Evolutionary conservation across 129 eudicot species (phyloP).

Genomic region (Flaveria linearis): DNA sequence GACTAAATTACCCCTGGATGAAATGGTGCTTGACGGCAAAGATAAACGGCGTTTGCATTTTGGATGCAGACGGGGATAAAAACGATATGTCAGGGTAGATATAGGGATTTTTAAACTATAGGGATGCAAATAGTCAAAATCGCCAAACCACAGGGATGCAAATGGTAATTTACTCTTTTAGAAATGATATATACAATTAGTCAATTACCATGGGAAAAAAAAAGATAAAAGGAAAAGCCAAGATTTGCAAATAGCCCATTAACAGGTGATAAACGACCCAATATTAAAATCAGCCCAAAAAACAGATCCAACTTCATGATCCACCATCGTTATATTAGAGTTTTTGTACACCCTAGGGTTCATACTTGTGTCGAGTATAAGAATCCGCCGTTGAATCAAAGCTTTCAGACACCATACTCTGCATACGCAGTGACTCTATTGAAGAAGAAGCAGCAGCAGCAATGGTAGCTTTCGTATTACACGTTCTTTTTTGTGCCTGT

Average conservation of each 20-base stretch:
- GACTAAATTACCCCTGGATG: no score
- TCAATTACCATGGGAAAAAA: background rate
- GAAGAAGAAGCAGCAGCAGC: background rate
- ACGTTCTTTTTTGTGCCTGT: background rate
- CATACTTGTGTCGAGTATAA: background rate
- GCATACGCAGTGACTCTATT: background rate
- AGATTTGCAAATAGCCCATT: background rate
- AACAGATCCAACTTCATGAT: background rate
- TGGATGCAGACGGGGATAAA: no score
- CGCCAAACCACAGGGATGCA: no score
- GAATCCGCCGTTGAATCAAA: background rate
- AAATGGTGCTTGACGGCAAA: no score
- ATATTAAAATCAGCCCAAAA: background rate
- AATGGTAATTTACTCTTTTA: no score
- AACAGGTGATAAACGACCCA: background rate
- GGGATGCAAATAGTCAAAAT: no score
- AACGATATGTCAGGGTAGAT: no score
- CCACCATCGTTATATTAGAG: background rate
- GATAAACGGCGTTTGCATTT: no score
- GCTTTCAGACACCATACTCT: constrained; percentile 11
- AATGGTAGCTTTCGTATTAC: constrained; percentile 4
- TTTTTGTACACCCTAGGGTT: background rate
- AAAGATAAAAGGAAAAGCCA: background rate
- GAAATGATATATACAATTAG: no score
- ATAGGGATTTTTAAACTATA: no score